Evolutionary conservation across 129 eudicot genomes (phyloP).

Genomic region (Saposhnikovia divaricata): DNA sequence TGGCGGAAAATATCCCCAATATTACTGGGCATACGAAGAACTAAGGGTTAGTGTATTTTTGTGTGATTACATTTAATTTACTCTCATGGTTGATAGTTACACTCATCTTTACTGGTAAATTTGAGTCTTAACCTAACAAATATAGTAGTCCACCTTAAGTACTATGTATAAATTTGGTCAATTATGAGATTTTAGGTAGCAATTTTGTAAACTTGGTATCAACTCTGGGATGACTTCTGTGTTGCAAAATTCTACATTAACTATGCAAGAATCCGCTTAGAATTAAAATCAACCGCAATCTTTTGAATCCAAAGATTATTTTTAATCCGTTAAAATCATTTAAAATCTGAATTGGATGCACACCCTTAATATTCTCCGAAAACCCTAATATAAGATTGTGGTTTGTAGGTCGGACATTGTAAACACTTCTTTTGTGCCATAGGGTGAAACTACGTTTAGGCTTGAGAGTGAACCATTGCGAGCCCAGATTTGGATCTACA

Average conservation of each 20-base stretch:
- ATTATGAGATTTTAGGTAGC: background rate
- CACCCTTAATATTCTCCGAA: too few species aligned
- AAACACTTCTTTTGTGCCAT: background rate
- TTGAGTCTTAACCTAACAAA: background rate
- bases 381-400: background rate
- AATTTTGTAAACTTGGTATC: background rate
- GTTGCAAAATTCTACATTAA: too few species aligned
- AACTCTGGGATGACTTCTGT: background rate
- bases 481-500: background rate
- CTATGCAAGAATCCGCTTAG: too few species aligned
- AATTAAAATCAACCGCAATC: too few species aligned
- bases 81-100: background rate
- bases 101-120: background rate
- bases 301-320: too few species aligned
- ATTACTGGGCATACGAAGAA: constrained; percentile 90
- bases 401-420: background rate
- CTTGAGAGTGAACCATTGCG: background rate
- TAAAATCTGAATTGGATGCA: too few species aligned
- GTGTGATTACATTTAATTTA: background rate
- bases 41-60: constrained; percentile 41
- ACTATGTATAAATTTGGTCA: background rate
- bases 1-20: constrained; percentile 79
- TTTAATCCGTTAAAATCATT: too few species aligned
- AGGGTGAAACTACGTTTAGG: background rate
- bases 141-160: background rate